phyloP scores from a whole-genome alignment of 163 green algal species.

The Picocystis sp. region DNA sequence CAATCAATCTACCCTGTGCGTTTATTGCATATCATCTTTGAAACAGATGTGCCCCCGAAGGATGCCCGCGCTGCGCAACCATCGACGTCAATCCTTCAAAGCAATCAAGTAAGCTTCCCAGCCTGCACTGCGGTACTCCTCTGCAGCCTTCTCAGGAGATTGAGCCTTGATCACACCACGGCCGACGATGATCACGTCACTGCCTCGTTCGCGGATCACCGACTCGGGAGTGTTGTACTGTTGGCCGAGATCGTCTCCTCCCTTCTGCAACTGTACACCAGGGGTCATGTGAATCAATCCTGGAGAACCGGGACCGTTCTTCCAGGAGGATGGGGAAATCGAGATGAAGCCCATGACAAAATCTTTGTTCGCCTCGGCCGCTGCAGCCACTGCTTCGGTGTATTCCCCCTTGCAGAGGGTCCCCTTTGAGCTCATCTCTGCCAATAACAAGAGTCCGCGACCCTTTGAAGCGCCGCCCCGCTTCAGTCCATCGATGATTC shows the following conservation, averaged over 20 bases:
- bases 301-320: constrained; percentile 26
- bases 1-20: no score
- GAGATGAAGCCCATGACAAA: constrained; percentile 99
- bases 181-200: constrained; percentile 96
- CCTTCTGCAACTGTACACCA: constrained; percentile 77
- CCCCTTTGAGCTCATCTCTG: constrained; percentile 90
- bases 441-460: constrained; percentile 32
- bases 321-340: constrained; percentile 63
- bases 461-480: constrained; percentile 64
- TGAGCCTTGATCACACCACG: constrained; percentile 77
- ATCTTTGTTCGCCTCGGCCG: constrained; percentile 59
- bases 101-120: constrained; percentile 61
- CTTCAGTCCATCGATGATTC: constrained; percentile 96
- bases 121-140: constrained; percentile 65
- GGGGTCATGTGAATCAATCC: constrained; percentile 97
- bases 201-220: constrained; percentile 66
- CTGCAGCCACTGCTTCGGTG: constrained; percentile 61
- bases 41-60: no score
- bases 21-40: no score
- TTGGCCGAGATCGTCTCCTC: constrained; percentile 76
- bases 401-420: constrained; percentile 75
- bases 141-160: constrained; percentile 43
- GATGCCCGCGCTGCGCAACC: no score
- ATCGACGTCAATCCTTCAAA: background rate
- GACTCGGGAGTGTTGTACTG: constrained; percentile 88